These are phyloP conservation scores for Marasmius fiardii DNA, from an alignment of 1,284 basidiomycete species.

Conservation along the genomic window DNA sequence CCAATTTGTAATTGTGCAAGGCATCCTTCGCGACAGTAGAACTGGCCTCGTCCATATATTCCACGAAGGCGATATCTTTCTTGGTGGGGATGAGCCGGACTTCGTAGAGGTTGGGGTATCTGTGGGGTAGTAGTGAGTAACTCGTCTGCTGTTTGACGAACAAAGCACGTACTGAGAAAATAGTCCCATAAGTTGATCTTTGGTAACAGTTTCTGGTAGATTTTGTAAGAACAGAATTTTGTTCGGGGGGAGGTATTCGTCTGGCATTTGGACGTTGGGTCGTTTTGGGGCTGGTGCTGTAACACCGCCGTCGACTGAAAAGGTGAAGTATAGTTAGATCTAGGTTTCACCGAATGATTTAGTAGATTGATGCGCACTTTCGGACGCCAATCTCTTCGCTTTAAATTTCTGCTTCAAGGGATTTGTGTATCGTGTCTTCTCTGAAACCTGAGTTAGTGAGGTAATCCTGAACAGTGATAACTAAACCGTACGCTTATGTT, in stretches of 20 bases:
- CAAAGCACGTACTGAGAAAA: conserved; percentile 74
- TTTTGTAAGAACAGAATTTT: conserved; percentile 98
- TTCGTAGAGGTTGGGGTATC: conserved; percentile 90
- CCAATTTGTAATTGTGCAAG: conserved; percentile 94
- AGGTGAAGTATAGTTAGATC: conserved; percentile 8
- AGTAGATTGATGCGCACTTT: conserved; percentile 46
- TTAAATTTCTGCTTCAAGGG: conserved; percentile 83
- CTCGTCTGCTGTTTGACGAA: neutral
- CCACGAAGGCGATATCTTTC: conserved; percentile 95
- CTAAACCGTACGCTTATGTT: conserved; percentile 73
- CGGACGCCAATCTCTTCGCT: conserved; percentile 74
- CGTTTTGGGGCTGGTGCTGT: conserved; percentile 66
- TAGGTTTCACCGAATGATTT: neutral
- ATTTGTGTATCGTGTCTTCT: conserved; percentile 79
- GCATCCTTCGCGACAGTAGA: conserved; percentile 92
- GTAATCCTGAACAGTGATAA: neutral
- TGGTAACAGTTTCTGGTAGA: conserved; percentile 85
- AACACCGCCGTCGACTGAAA: conserved; percentile 65
- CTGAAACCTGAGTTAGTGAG: conserved; percentile 26
- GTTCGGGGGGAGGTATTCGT: conserved; percentile 99
- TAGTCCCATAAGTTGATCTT: conserved; percentile 84
- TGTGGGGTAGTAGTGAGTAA: conserved; percentile 27
- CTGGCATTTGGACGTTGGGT: conserved; percentile 91
- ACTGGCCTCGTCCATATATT: conserved; percentile 87
- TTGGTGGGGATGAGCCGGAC: conserved; percentile 96